These are phyloP conservation scores for Tillandsia leiboldiana DNA, from an alignment of 176 grass and related monocot genomes.

Conservation along the genomic window DNA sequence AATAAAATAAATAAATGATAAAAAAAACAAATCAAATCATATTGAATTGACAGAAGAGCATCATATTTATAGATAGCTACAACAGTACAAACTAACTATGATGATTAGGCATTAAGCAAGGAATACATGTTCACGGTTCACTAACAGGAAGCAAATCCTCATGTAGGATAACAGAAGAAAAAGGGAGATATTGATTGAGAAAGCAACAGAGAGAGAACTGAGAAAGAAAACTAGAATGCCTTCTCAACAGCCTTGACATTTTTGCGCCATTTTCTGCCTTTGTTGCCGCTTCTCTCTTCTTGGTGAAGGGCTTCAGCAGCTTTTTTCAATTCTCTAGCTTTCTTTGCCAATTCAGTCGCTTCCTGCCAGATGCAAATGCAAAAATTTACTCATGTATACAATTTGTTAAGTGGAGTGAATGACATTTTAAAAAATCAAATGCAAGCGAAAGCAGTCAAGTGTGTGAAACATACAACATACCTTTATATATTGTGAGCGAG, in stretches of 20 bases:
- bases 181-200: too few relatives aligned
- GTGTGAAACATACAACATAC: slow-evolving; percentile 23
- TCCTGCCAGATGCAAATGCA: slow-evolving; percentile 36
- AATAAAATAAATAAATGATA: too few relatives aligned
- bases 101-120: too few relatives aligned
- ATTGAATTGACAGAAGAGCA: too few relatives aligned
- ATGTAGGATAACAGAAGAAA: too few relatives aligned
- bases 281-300: slow-evolving; percentile 81
- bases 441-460: not conserved
- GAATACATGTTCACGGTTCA: too few relatives aligned
- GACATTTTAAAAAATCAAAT: not conserved
- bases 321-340: slow-evolving; percentile 89
- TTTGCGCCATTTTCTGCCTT: slow-evolving; percentile 97
- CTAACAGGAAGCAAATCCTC: too few relatives aligned
- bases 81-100: too few relatives aligned
- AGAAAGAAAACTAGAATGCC: slow-evolving; percentile 15
- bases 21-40: too few relatives aligned
- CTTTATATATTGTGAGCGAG: slow-evolving; percentile 99
- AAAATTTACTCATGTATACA: not conserved
- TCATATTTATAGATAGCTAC: too few relatives aligned
- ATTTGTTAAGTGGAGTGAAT: not conserved
- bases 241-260: slow-evolving; percentile 89
- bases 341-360: slow-evolving; percentile 93
- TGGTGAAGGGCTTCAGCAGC: slow-evolving; percentile 83
- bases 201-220: too few relatives aligned